These are phyloP conservation scores for Amanita brunnescens DNA, from an alignment of 768 basidiomycete species.

Conservation along the genomic window DNA sequence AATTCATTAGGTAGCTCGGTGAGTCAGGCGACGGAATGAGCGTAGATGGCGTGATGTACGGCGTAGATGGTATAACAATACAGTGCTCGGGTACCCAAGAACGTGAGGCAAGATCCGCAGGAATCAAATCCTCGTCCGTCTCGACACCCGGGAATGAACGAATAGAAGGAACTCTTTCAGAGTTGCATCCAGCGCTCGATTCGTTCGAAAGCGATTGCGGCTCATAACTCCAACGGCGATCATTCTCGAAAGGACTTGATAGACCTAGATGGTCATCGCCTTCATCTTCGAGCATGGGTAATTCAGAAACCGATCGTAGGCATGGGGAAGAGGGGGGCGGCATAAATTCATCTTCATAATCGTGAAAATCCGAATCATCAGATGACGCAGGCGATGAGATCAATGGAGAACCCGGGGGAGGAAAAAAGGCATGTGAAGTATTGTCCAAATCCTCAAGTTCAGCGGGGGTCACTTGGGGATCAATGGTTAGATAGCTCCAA, in stretches of 20 bases:
- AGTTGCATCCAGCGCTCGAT: background rate
- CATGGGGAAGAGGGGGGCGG: constrained; percentile 10
- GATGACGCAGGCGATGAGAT: constrained; percentile 17
- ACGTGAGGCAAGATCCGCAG: constrained; percentile 13
- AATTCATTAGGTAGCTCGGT: background rate
- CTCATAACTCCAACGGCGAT: background rate
- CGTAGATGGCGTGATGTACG: constrained; percentile 6
- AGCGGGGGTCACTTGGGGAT: background rate
- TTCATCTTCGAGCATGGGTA: constrained; percentile 5
- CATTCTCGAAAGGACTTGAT: background rate
- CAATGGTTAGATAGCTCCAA: background rate
- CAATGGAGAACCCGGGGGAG: constrained; percentile 19
- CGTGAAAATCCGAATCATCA: constrained; percentile 19
- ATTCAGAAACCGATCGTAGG: constrained; percentile 7
- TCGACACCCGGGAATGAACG: constrained; percentile 35
- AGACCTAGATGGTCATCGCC: background rate
- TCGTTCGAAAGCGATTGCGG: background rate
- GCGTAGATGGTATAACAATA: constrained; percentile 4
- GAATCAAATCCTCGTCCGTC: constrained; percentile 33
- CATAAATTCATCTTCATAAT: constrained; percentile 2
- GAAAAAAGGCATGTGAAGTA: background rate
- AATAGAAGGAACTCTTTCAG: constrained; percentile 14
- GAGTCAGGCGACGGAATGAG: background rate
- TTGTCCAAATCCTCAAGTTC: background rate
- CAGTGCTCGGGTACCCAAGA: constrained; percentile 4